phyloP scores from a whole-genome alignment of 2,329 filamentous ascomycete genomes.

The Phialocephala subalpina region DNA sequence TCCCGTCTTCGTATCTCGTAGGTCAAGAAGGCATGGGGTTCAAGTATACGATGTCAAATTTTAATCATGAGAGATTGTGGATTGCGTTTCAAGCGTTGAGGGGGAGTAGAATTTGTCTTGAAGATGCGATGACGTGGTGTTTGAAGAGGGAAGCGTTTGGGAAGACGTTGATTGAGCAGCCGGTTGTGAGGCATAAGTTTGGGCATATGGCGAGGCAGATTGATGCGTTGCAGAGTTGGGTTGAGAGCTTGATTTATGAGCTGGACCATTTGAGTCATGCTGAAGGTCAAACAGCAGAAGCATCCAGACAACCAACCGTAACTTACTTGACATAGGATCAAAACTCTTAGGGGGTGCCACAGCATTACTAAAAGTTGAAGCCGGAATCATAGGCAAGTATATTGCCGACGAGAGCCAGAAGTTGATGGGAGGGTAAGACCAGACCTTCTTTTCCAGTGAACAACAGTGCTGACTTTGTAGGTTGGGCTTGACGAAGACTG shows the following conservation, averaged over 20 bases:
- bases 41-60: slow-evolving; percentile 63
- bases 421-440: slow-evolving; percentile 49
- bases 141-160: slow-evolving; percentile 62
- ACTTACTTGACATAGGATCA: slow-evolving; percentile 49
- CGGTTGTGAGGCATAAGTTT: slow-evolving; percentile 66
- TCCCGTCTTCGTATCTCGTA: slow-evolving; percentile 59
- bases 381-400: slow-evolving; percentile 28
- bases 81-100: slow-evolving; percentile 63
- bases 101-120: slow-evolving; percentile 61
- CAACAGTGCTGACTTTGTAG: slow-evolving; percentile 5
- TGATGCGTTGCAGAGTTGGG: slow-evolving; percentile 65
- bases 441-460: background rate
- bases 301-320: no score
- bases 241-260: slow-evolving; percentile 62
- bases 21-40: slow-evolving; percentile 63
- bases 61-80: slow-evolving; percentile 65
- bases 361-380: slow-evolving; percentile 26
- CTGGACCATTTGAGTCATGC: slow-evolving; percentile 29
- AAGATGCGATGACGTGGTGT: slow-evolving; percentile 58
- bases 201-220: slow-evolving; percentile 63
- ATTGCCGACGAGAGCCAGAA: slow-evolving; percentile 29
- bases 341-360: slow-evolving; percentile 23
- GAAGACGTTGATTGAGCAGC: slow-evolving; percentile 60
- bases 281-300: slow-evolving; percentile 40
- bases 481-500: slow-evolving; percentile 31